A percentile compares a stretch with the other conserved stretches of the same genome.
Evolutionary conservation across 805 yeast species (phyloP).

Genomic region (Ascoidea asiatica): DNA sequence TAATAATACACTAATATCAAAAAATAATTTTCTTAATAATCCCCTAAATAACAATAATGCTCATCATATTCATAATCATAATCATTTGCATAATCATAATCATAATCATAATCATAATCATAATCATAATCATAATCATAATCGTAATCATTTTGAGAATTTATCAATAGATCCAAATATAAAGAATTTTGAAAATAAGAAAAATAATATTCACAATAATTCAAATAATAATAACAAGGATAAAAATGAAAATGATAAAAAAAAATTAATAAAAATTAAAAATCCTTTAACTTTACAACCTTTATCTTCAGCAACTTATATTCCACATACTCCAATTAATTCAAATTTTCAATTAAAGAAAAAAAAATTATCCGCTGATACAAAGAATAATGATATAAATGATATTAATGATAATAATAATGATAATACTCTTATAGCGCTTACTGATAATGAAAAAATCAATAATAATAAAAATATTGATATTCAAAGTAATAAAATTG

Average conservation of each 20-base stretch:
- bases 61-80: not conserved
- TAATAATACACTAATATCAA: no score
- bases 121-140: not conserved
- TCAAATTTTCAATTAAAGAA: no score
- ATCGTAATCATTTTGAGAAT: not conserved
- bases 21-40: no score
- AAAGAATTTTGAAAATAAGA: slow-evolving; percentile 2
- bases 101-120: not conserved
- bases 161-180: slow-evolving; percentile 1
- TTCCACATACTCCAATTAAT: slow-evolving; percentile 46
- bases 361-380: no score
- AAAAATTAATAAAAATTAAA: slow-evolving; percentile 5
- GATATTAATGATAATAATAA: not conserved
- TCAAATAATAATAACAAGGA: slow-evolving; percentile 16
- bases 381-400: no score
- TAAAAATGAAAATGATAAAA: slow-evolving; percentile 14
- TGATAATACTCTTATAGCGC: no score
- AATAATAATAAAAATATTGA: slow-evolving; percentile 3
- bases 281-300: slow-evolving; percentile 30
- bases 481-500: not conserved
- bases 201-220: slow-evolving; percentile 19
- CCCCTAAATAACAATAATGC: not conserved
- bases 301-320: slow-evolving; percentile 55
- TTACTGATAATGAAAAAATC: not conserved
- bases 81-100: not conserved